A percentile compares a stretch with the other conserved stretches of the same genome.
phyloP scores from a whole-genome alignment of 768 basidiomycete species.

The Suillus tomentosus region DNA sequence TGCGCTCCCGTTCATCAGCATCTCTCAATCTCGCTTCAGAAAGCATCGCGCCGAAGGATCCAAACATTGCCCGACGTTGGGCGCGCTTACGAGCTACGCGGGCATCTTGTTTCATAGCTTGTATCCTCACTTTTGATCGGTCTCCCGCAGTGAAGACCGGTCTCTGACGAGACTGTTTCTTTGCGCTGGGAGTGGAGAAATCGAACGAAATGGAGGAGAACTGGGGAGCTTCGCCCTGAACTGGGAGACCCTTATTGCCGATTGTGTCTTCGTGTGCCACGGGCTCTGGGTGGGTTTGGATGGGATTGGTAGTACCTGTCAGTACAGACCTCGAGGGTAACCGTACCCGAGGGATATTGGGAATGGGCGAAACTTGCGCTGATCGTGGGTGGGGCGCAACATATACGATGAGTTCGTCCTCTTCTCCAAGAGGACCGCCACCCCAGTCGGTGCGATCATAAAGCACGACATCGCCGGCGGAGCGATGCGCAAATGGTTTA shows the following conservation, averaged over 20 bases:
- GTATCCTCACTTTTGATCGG: slow-evolving; percentile 26
- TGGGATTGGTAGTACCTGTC: slow-evolving; percentile 22
- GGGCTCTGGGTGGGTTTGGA: not conserved
- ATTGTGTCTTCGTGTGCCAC: not conserved
- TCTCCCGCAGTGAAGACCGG: slow-evolving; percentile 32
- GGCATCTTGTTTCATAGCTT: slow-evolving; percentile 25
- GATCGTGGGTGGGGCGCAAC: slow-evolving; percentile 70
- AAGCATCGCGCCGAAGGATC: slow-evolving; percentile 53
- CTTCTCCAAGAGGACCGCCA: slow-evolving; percentile 34
- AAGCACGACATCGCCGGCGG: slow-evolving; percentile 26
- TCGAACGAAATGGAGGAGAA: slow-evolving; percentile 31
- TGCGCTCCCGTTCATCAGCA: slow-evolving; percentile 30
- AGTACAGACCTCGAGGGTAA: slow-evolving; percentile 28
- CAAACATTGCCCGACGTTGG: slow-evolving; percentile 37
- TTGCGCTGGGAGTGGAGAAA: slow-evolving; percentile 11
- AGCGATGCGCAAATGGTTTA: slow-evolving; percentile 5
- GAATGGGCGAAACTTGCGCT: slow-evolving; percentile 16
- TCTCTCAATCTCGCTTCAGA: slow-evolving; percentile 53
- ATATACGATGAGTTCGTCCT: slow-evolving; percentile 77
- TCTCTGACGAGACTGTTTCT: slow-evolving; percentile 29
- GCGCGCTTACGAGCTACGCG: slow-evolving; percentile 22
- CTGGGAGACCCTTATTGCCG: not conserved
- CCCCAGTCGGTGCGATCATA: slow-evolving; percentile 23
- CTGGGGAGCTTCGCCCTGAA: slow-evolving; percentile 19
- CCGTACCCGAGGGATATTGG: slow-evolving; percentile 18